Evolutionary conservation across 164 flowering plant species (phyloP).

Genomic region (Sextonia rubra): DNA sequence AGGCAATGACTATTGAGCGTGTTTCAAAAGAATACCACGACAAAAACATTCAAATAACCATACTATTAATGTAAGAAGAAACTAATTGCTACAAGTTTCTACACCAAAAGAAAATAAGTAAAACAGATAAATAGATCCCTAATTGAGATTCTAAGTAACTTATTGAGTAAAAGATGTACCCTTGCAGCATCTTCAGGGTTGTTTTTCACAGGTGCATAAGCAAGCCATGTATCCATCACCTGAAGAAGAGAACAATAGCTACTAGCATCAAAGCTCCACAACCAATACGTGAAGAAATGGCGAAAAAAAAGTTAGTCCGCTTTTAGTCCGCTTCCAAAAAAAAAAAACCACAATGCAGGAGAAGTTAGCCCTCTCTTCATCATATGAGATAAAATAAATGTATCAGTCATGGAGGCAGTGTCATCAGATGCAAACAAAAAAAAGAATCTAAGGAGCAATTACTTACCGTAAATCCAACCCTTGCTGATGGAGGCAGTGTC

Average conservation of each 20-base stretch:
- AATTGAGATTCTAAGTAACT: background rate
- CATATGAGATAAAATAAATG: background rate
- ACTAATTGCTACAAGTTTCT: background rate
- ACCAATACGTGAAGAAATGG: background rate
- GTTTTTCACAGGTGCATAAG: slow-evolving; percentile 98
- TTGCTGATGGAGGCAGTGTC: slow-evolving; percentile 84
- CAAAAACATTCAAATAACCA: background rate
- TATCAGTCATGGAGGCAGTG: background rate
- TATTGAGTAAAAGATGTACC: slow-evolving; percentile 34
- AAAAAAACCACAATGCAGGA: too few species aligned
- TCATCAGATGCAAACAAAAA: background rate
- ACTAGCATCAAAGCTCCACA: background rate
- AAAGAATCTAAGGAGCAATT: background rate
- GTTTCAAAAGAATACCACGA: too few species aligned
- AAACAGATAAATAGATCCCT: background rate
- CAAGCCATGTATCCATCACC: slow-evolving; percentile 97
- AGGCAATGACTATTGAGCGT: too few species aligned
- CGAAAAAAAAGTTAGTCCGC: too few species aligned
- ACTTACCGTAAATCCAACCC: slow-evolving; percentile 96
- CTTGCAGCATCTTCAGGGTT: slow-evolving; percentile 98
- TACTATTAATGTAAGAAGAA: background rate
- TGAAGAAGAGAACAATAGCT: slow-evolving; percentile 18
- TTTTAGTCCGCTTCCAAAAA: too few species aligned
- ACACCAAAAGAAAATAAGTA: background rate
- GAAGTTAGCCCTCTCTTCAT: background rate